Evolutionary conservation across 495 filamentous ascomycete genomes (phyloP).

Genomic region (Darksidea phi): DNA sequence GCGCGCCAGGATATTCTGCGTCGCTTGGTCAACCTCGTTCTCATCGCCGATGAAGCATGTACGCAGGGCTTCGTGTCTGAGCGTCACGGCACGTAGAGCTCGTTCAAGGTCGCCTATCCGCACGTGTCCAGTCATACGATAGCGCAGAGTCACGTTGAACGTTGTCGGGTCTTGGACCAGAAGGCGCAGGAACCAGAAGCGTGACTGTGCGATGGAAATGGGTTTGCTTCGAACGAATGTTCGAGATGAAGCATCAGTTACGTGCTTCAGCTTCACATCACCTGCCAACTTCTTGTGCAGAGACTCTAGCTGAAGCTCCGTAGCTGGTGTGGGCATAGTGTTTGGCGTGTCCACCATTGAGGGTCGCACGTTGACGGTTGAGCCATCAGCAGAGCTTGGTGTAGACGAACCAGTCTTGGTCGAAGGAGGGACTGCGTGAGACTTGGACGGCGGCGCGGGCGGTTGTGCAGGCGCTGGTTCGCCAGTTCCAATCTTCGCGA

Average conservation of each 20-base stretch:
- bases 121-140: not conserved
- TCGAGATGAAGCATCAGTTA: not conserved
- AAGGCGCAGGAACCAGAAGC: constrained; percentile 15
- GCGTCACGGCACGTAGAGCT: not conserved
- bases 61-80: constrained; percentile 13
- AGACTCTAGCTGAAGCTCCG: not conserved
- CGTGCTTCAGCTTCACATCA: not conserved
- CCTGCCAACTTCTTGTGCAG: not conserved
- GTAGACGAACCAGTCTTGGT: too few relatives aligned
- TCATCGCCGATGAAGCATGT: constrained; percentile 11
- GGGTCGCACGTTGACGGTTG: too few relatives aligned
- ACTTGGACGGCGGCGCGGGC: not conserved
- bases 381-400: too few relatives aligned
- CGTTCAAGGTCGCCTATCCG: constrained; percentile 3
- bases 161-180: constrained; percentile 9
- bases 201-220: constrained; percentile 9
- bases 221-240: constrained; percentile 5
- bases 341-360: too few relatives aligned
- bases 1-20: not conserved
- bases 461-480: not conserved
- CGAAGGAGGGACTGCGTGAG: too few relatives aligned
- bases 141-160: not conserved
- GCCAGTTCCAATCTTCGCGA: not conserved
- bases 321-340: too few relatives aligned
- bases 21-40: not conserved